phyloP scores from a whole-genome alignment of 163 green algal species.

The Coccomyxa subellipsoidea region DNA sequence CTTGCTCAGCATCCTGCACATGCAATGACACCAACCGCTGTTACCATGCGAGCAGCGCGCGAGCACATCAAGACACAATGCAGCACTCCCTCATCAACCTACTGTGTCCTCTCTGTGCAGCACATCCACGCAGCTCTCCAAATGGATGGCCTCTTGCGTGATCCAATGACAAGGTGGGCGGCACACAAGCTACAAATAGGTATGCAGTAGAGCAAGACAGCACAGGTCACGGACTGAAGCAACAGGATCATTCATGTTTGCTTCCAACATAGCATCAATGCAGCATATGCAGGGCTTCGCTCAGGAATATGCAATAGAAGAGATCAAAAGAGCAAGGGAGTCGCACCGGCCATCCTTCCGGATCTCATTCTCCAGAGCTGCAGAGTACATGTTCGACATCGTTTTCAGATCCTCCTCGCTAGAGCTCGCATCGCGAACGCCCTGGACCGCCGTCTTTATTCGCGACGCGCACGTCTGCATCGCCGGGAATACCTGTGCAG shows the following conservation, averaged over 20 bases:
- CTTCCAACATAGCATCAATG: no score
- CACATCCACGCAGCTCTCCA: neutral
- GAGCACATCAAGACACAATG: no score
- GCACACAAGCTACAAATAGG: neutral
- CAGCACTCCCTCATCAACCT: no score
- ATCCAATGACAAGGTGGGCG: neutral
- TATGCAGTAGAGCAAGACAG: no score
- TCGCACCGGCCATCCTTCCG: neutral
- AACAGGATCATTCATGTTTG: no score
- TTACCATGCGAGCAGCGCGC: no score
- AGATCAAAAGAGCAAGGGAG: neutral
- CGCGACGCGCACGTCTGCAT: neutral
- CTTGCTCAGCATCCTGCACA: neutral
- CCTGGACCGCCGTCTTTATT: neutral
- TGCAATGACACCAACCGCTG: no score
- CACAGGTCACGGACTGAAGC: no score
- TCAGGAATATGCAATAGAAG: neutral
- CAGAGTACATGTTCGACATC: neutral
- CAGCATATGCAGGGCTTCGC: neutral
- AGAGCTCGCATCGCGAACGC: neutral
- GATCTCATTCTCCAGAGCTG: neutral
- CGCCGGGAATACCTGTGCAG: neutral
- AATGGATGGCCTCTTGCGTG: neutral
- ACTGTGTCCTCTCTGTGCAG: neutral
- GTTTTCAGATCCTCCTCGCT: neutral